Conservation (phyloP, 805 yeast genomes). For the Kazachstania psychrophila region DNA sequence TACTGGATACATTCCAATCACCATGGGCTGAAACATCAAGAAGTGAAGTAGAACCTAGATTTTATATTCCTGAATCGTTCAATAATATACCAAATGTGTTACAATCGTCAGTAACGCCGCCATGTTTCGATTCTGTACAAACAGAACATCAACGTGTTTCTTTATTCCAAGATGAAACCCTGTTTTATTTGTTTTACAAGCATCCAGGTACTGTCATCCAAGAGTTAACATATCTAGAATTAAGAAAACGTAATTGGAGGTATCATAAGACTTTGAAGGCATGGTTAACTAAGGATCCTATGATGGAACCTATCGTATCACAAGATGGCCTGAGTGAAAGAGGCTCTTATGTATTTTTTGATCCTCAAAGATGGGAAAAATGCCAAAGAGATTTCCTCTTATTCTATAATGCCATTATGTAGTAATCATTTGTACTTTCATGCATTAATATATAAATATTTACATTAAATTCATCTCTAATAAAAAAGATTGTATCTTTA, state of each 20-base stretch:
- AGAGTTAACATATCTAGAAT: conserved; percentile 86
- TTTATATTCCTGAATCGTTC: conserved; percentile 52
- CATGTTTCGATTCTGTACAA: conserved; percentile 29
- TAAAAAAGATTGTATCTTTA: neutral
- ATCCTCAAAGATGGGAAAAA: conserved; percentile 93
- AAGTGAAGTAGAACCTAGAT: conserved; percentile 82
- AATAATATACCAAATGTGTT: conserved; percentile 29
- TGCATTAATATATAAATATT: neutral
- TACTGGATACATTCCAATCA: conserved; percentile 55
- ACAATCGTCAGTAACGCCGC: conserved; percentile 24
- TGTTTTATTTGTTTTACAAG: conserved; percentile 87
- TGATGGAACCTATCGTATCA: conserved; percentile 76
- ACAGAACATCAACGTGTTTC: conserved; percentile 40
- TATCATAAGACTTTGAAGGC: conserved; percentile 92
- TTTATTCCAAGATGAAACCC: conserved; percentile 77
- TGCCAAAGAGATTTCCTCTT: conserved; percentile 64
- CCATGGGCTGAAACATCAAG: conserved; percentile 94
- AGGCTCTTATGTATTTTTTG: conserved; percentile 89
- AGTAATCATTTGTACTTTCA: conserved; percentile 8
- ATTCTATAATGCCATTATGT: conserved; percentile 55
- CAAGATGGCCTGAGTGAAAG: conserved; percentile 70
- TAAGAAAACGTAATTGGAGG: conserved; percentile 91
- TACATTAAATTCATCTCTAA: neutral
- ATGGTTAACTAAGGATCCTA: conserved; percentile 92
- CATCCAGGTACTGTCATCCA: conserved; percentile 89